These are phyloP conservation scores for Ochetophila trinervis DNA, from an alignment of 306 rosid species.

Conservation along the genomic window DNA sequence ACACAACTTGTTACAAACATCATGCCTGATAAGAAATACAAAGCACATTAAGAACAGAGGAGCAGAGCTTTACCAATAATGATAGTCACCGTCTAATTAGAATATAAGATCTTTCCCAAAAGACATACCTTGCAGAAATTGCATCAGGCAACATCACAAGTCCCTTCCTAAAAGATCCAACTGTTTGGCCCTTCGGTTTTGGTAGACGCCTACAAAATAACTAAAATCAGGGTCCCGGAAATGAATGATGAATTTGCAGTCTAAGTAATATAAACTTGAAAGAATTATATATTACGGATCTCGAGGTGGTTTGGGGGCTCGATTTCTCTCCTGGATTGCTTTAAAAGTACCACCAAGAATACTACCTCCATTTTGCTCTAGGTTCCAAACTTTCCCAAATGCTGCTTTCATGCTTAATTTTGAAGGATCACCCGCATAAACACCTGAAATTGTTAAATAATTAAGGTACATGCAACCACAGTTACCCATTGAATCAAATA, in stretches of 20 bases:
- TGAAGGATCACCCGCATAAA: constrained; percentile 98
- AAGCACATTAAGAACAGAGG: background rate
- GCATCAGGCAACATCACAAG: constrained; percentile 88
- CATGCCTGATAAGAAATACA: constrained; percentile 12
- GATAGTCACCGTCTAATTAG: constrained; percentile 11
- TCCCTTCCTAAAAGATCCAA: constrained; percentile 92
- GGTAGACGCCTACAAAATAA: constrained; percentile 74
- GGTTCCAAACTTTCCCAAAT: constrained; percentile 92
- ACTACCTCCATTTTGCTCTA: constrained; percentile 92
- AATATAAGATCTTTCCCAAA: constrained; percentile 8
- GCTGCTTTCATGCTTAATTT: constrained; percentile 98
- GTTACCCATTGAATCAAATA: background rate
- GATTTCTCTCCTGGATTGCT: constrained; percentile 79
- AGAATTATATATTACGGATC: constrained; percentile 61
- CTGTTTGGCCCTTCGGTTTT: constrained; percentile 93
- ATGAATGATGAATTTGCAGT: constrained; percentile 8
- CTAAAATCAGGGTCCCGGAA: constrained; percentile 33
- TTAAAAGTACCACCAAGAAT: constrained; percentile 94
- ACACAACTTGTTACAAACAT: constrained; percentile 20
- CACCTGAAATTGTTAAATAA: constrained; percentile 53
- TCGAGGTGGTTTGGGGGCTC: constrained; percentile 60
- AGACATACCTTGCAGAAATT: constrained; percentile 63
- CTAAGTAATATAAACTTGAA: constrained; percentile 23
- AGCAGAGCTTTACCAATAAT: background rate
- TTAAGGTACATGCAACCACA: background rate